phyloP scores from a whole-genome alignment of 352 stramenopile genomes.

The Globisporangium radiosum region DNA sequence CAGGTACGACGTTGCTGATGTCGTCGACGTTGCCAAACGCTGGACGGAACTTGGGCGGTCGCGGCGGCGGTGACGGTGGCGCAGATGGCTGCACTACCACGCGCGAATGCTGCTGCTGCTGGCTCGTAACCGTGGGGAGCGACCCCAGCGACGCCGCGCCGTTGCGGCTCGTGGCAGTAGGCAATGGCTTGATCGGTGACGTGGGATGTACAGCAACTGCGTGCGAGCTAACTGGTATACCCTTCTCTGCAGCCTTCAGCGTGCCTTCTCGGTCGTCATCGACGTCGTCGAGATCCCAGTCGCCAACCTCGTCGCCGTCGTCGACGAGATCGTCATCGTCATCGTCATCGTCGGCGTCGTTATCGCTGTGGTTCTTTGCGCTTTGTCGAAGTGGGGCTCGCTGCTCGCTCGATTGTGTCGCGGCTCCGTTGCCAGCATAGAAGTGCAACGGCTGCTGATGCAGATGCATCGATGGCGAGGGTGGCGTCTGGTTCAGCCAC shows the following conservation, averaged over 20 bases:
- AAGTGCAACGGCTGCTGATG: too few species aligned
- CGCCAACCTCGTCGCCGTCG: conserved; percentile 33
- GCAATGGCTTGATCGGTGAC: too few species aligned
- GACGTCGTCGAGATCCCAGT: conserved; percentile 29
- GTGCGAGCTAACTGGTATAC: not conserved
- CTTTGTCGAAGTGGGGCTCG: not conserved
- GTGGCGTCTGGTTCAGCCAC: not conserved
- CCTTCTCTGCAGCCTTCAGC: not conserved
- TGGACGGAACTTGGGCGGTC: conserved; percentile 24
- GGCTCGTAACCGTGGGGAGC: too few species aligned
- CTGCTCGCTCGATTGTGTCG: not conserved
- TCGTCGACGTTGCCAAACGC: conserved; percentile 26
- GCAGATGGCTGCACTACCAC: too few species aligned
- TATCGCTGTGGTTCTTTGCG: conserved; percentile 6
- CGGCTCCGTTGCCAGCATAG: not conserved
- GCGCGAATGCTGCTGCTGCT: not conserved
- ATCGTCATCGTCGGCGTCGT: conserved; percentile 20
- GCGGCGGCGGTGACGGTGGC: not conserved
- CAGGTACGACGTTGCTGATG: conserved; percentile 18
- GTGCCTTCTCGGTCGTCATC: not conserved
- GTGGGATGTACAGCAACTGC: not conserved
- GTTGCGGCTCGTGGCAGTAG: too few species aligned
- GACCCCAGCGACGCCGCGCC: too few species aligned
- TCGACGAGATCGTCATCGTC: conserved; percentile 29
- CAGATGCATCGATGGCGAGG: not conserved